Base-by-base conservation (phyloP, 2,329 filamentous ascomycete genomes). In the Xylariaceae sp. region DNA sequence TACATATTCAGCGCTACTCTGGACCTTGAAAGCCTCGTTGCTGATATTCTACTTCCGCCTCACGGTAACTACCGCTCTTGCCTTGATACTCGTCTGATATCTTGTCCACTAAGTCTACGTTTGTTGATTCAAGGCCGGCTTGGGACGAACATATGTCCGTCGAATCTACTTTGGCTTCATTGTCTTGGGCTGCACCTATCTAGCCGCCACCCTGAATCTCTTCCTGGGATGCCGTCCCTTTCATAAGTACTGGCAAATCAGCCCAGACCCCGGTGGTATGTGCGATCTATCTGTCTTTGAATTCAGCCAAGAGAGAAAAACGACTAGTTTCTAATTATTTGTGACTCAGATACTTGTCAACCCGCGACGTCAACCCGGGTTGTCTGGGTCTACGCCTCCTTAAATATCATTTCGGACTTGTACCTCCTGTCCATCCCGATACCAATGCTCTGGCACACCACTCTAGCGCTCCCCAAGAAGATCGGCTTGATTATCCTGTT, bases 391-490 rank as follows among this genome's bases (percentile, higher is more conserved):
- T 77, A 77, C 1, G 77, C 79, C 34, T 70, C 73, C 17, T 69
- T 80, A 58, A 86, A 85, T 63, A 76, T 84, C 2, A 60, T 73
- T 0, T 86, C 82, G 1, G 83, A 86, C 62, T 56, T 84, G 0
- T 86, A 85, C 63, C 75, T 86, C 11, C 79, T 85, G 55, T 76
- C 77, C 35, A 84, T 86, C 23, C 82, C 82, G 0, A 72, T 83
- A 9, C 82, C 82, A 1, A 80, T 84, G 70, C 69, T 78, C 0
- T 78, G 73, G 72, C 67, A 71, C 51, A 72, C 75, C 1, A 71
- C 64, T 3, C 66, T 78, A 56, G 69, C 67, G 2, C 66, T 66
- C 23, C 48, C 63, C 2, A 75, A 75, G 57, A 78, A 77, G 62
- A 61, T 72, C 4, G 73, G 70, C 0, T 68, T 71, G 0, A 74